Evolutionary conservation across 805 yeast species (phyloP).

Genomic region (Torulaspora franciscae): DNA sequence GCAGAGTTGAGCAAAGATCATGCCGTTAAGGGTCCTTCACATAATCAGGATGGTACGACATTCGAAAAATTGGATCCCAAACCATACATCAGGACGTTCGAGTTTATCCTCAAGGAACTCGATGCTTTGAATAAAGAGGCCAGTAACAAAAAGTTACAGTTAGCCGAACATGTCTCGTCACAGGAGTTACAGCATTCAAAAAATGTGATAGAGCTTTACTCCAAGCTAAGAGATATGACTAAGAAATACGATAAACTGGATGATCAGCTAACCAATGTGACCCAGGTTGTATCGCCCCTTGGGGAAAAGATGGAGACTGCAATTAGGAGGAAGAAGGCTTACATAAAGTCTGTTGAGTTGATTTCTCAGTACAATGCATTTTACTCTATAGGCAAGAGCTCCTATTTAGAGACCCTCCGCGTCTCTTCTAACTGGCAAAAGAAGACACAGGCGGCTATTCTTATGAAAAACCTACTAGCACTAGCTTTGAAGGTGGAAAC

Average conservation of each 20-base stretch:
- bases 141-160: conserved; percentile 42
- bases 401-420: conserved; percentile 54
- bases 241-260: conserved; percentile 27
- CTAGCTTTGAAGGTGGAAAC: conserved; percentile 62
- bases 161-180: conserved; percentile 53
- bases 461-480: conserved; percentile 58
- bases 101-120: conserved; percentile 71
- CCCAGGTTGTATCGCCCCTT: conserved; percentile 59
- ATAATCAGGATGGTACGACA: conserved; percentile 12
- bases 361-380: conserved; percentile 75
- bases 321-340: conserved; percentile 67
- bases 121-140: conserved; percentile 57
- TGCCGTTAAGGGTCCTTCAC: conserved; percentile 12
- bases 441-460: conserved; percentile 54
- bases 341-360: conserved; percentile 64
- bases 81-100: conserved; percentile 91
- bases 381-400: conserved; percentile 43
- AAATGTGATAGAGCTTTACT: conserved; percentile 47
- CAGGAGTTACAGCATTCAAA: conserved; percentile 64
- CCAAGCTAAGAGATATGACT: conserved; percentile 22
- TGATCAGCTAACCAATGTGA: conserved; percentile 42
- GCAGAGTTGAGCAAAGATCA: conserved; percentile 74
- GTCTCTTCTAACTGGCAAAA: conserved; percentile 50
- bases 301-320: conserved; percentile 64
- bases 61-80: conserved; percentile 65